Evolutionary conservation across 768 basidiomycete species (phyloP), one percentile per base, ranked within the genome.

Genomic region (Nidula microcarpa): DNA sequence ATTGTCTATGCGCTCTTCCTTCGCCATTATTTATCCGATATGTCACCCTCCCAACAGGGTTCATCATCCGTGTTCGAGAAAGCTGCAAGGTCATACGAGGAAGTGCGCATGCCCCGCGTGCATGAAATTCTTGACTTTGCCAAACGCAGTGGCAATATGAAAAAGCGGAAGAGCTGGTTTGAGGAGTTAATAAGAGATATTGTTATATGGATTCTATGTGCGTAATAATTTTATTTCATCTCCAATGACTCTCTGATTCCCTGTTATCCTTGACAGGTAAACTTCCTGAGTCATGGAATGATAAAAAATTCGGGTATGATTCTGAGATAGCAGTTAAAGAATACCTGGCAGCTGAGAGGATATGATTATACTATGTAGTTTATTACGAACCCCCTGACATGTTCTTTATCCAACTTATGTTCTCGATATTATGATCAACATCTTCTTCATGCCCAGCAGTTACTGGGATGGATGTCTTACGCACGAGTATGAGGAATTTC

Each of bases 1-100:
- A 61, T 73, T 3, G 62, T 67, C 4, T 62, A 75, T 35, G 68
- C 68, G 1, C 55, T 71, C 9, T 57, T 76, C 5, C 55, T 76
- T 5, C 65, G 68, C 50, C 69, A 73, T 55, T 70, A 64, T 51
- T 52, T 58, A 7, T 51, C 57, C 14, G 13, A 49, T 14, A 4
- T 10, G 13, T 4, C 9, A 53, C 4, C 10, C 32, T 6, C 53
- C 58, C 45, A 14, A 16, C n/a, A 11, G 23, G 45, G 8, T 14
- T 11, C 45, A 14, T 47, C 45, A 41, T 53, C 62, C 5, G 41
- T 71, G 44, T 52, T 30, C 23, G 23, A 55, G 47, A 44, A 54
- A 30, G 61, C 68, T 2, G 67, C 63, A 0, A 56, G 50, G 36
- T 66, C 68, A 32, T 74, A 70, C 18, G 70, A 75, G 50, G 62